Evolutionary conservation across 2,329 filamentous ascomycete species (phyloP).

Genomic region (Trichophyton verrucosum): DNA sequence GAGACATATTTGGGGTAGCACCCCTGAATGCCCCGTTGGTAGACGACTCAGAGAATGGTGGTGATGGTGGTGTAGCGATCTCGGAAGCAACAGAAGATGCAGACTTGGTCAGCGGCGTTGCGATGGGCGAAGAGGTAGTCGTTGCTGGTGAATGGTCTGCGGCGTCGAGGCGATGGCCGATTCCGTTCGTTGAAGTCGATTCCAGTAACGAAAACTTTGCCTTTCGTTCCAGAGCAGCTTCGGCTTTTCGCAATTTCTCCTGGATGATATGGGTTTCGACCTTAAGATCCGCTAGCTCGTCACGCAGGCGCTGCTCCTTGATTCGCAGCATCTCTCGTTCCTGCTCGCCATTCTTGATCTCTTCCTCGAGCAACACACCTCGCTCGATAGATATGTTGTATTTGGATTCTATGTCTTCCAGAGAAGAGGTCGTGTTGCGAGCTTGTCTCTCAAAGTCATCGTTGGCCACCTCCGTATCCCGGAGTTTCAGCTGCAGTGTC

Average conservation of each 20-base stretch:
- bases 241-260: constrained; percentile 73
- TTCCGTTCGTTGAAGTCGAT: constrained; percentile 43
- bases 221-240: constrained; percentile 39
- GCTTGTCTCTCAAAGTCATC: constrained; percentile 97
- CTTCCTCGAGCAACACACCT: constrained; percentile 85
- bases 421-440: constrained; percentile 83
- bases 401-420: constrained; percentile 94
- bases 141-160: constrained; percentile 57
- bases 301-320: constrained; percentile 75
- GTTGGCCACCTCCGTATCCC: constrained; percentile 94
- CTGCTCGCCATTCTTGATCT: constrained; percentile 80
- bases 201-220: constrained; percentile 30
- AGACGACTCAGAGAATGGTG: constrained; percentile 81
- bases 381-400: constrained; percentile 91
- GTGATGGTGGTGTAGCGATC: constrained; percentile 75
- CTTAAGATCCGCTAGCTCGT: constrained; percentile 84
- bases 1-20: constrained; percentile 38
- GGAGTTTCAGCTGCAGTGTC: constrained; percentile 65
- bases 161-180: constrained; percentile 33
- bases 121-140: constrained; percentile 79
- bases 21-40: constrained; percentile 45
- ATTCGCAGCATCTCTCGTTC: constrained; percentile 83
- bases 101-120: constrained; percentile 68
- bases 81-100: constrained; percentile 50
- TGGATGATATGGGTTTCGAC: constrained; percentile 90